phyloP scores from a whole-genome alignment of 163 green algal species.

The Trebouxiophyceae sp. region DNA sequence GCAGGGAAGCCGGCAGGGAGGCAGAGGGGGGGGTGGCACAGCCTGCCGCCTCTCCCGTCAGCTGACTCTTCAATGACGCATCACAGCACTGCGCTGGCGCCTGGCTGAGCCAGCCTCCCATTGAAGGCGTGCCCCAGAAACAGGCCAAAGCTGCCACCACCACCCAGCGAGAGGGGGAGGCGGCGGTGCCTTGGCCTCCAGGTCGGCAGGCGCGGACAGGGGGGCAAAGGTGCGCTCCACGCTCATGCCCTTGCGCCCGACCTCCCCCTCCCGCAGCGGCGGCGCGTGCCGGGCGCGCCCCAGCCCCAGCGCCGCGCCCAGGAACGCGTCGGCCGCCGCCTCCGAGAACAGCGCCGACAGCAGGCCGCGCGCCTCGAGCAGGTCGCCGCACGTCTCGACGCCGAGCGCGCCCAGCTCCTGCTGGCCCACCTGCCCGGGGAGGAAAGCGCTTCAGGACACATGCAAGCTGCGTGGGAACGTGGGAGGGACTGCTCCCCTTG shows the following conservation, averaged over 20 bases:
- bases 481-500: no score
- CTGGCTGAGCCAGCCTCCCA: no score
- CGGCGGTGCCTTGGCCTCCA: conserved; percentile 49
- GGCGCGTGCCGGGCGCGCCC: conserved; percentile 32
- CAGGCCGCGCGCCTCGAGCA: conserved; percentile 54
- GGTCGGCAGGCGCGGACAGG: conserved; percentile 20
- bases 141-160: neutral
- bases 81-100: no score
- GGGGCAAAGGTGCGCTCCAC: conserved; percentile 72
- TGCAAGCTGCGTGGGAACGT: no score
- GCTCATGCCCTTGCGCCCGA: conserved; percentile 69
- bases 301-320: conserved; percentile 42
- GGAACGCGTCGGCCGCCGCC: conserved; percentile 48
- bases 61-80: no score
- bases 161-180: neutral
- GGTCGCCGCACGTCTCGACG: conserved; percentile 55
- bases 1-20: no score
- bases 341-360: conserved; percentile 66
- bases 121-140: no score
- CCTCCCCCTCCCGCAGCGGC: conserved; percentile 16
- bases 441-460: neutral
- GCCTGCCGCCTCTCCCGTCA: no score
- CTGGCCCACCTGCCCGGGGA: conserved; percentile 34
- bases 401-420: conserved; percentile 55
- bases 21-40: no score